Conservation (phyloP, 306 rosid genomes). For the Castanea crenata region DNA sequence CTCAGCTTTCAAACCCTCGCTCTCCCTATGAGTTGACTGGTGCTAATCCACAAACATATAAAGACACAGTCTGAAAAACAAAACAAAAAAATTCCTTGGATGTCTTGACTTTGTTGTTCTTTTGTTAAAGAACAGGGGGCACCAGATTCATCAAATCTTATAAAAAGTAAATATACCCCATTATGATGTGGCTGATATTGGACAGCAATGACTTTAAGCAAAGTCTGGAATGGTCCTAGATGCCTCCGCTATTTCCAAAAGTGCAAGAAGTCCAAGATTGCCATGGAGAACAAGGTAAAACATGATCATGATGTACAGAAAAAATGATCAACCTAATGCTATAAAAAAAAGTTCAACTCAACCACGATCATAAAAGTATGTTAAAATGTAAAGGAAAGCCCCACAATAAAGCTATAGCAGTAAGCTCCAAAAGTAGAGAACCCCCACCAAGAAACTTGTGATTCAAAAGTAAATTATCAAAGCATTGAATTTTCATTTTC, state of each 20-base stretch:
- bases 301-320: no score
- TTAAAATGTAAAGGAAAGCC: no score
- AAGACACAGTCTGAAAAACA: background rate
- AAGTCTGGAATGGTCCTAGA: background rate
- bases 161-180: background rate
- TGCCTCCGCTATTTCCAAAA: background rate
- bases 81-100: no score
- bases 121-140: background rate
- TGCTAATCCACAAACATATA: background rate
- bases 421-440: no score
- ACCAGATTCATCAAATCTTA: conserved; percentile 4
- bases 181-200: background rate
- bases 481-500: no score
- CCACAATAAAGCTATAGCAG: no score
- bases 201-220: background rate
- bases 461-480: no score
- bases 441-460: no score
- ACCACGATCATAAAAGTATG: no score
- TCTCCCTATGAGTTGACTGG: background rate
- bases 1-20: background rate
- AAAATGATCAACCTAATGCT: no score
- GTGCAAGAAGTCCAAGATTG: background rate
- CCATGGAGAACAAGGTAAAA: background rate
- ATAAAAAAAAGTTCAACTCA: no score
- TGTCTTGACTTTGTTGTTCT: no score